Conservation (phyloP, 139 green algal species). For the Chlamydomonas asymmetrica region DNA sequence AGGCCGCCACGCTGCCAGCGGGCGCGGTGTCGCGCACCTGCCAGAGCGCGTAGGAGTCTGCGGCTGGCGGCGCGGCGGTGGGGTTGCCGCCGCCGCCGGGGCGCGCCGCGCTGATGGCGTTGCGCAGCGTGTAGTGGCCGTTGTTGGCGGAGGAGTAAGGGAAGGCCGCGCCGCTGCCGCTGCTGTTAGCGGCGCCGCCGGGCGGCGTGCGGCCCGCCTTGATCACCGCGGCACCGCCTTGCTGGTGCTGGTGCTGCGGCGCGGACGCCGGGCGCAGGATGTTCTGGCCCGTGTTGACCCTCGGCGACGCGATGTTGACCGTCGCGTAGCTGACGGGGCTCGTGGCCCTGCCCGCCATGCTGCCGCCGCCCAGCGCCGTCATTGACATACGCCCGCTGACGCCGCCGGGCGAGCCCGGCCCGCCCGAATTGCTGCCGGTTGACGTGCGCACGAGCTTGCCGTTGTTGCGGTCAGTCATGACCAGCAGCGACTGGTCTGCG, state of each 20-base stretch:
- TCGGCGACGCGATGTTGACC: too few relatives aligned
- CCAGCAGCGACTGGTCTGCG: background rate
- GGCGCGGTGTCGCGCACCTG: conserved; percentile 13
- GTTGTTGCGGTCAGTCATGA: conserved; percentile 22
- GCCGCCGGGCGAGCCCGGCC: too few relatives aligned
- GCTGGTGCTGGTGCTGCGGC: too few relatives aligned
- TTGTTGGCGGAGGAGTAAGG: conserved; percentile 10
- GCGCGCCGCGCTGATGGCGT: conserved; percentile 22
- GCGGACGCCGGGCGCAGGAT: too few relatives aligned
- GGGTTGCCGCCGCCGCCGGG: conserved; percentile 34
- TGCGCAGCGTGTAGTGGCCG: conserved; percentile 25
- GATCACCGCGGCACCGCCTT: conserved; percentile 15
- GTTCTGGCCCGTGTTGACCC: too few relatives aligned
- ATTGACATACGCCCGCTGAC: too few relatives aligned
- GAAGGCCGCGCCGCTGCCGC: background rate
- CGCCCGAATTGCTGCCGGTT: too few relatives aligned
- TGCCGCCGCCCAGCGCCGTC: too few relatives aligned
- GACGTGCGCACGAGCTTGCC: conserved; percentile 14
- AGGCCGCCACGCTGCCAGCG: conserved; percentile 27
- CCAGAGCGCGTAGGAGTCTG: conserved; percentile 38
- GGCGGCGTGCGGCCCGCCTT: conserved; percentile 7
- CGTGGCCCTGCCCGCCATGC: too few relatives aligned
- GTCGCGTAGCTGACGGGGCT: too few relatives aligned
- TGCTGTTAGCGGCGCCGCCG: background rate
- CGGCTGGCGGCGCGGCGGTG: background rate